A percentile compares a stretch with the other conserved stretches of the same genome.
phyloP scores from a whole-genome alignment of 2,329 filamentous ascomycete genomes.

The Diaporthe sp. region DNA sequence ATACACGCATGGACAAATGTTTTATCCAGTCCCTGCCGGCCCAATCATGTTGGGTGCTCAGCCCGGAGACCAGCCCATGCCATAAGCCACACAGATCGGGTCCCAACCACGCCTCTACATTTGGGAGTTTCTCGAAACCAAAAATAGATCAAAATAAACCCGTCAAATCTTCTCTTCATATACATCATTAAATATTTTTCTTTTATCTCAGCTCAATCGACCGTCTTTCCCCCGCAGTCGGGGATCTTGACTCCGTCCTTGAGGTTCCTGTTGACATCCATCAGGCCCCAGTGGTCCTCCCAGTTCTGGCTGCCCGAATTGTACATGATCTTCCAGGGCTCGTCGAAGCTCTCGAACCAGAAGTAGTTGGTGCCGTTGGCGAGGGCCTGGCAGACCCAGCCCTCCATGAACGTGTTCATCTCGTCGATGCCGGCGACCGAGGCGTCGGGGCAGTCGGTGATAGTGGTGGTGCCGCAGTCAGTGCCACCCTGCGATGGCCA shows the following conservation, averaged over 20 bases:
- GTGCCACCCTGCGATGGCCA: conserved; percentile 90
- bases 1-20: neutral
- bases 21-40: neutral
- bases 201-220: conserved; percentile 45
- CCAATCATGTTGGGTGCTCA: neutral
- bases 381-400: conserved; percentile 86
- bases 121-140: neutral
- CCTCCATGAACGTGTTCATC: conserved; percentile 87
- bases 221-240: conserved; percentile 82
- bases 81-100: neutral
- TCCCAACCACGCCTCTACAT: neutral
- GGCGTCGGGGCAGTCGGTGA: conserved; percentile 70
- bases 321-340: conserved; percentile 90
- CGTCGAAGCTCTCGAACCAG: conserved; percentile 97
- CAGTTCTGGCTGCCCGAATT: conserved; percentile 78
- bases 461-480: conserved; percentile 72
- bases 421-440: conserved; percentile 83
- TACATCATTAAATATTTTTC: neutral
- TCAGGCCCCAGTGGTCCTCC: conserved; percentile 96
- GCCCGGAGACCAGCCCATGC: neutral
- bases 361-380: conserved; percentile 92
- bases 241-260: conserved; percentile 89
- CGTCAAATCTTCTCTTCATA: conserved; percentile 17
- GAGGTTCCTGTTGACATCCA: conserved; percentile 86
- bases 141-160: neutral